Evolutionary conservation across 192 early-diverging fungal species (phyloP), one percentile per base, ranked within the genome.

Genomic region (Coemansia interrupta): DNA sequence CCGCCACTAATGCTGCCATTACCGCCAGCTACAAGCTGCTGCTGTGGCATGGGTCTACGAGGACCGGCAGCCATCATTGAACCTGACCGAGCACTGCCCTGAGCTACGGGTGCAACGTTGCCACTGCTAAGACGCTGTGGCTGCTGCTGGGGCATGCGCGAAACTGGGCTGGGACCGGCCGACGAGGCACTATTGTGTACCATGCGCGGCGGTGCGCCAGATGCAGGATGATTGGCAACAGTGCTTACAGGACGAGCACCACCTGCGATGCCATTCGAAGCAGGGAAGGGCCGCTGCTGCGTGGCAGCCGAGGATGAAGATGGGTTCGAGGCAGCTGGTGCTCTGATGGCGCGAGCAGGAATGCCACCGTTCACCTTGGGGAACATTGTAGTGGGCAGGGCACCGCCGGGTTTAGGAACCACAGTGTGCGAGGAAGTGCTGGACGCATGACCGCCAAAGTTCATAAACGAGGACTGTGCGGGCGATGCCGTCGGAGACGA

Each of bases 401-500:
- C 42, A 44, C 15, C 42, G 14, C 42, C 4, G 4, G 3, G 15
- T 18, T 44, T 20, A 1, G 19, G 23, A 51, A 7, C 26, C 1
- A 26, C 49, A 26, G 26, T 29, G 26, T 15, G 49, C 11, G 46
- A 18, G 11, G 19, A 24, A 29, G n/a, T 53, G 30, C 51, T 18
- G 30, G 9, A 18, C 8, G 30, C 30, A 9, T 19, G 19, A 32
- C 28, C n/a, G 7, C 11, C 26, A 28, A 50, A 23, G 48, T 28
- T 50, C 48, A 50, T 50, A 17, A 64, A 51, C 10, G 56, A 54
- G 17, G 64, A 51, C 0, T 43, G 46, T 40, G 62, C 69, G 17
- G 72, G 58, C 30, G 64, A 59, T 1, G 58, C 23, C 3, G 54
- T 43, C 12, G 55, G 55, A 3, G 61, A 48, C 23, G 61, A 48